phyloP scores from a whole-genome alignment of 1,139 yeast species.

The Suhomyces ambrosiae region DNA sequence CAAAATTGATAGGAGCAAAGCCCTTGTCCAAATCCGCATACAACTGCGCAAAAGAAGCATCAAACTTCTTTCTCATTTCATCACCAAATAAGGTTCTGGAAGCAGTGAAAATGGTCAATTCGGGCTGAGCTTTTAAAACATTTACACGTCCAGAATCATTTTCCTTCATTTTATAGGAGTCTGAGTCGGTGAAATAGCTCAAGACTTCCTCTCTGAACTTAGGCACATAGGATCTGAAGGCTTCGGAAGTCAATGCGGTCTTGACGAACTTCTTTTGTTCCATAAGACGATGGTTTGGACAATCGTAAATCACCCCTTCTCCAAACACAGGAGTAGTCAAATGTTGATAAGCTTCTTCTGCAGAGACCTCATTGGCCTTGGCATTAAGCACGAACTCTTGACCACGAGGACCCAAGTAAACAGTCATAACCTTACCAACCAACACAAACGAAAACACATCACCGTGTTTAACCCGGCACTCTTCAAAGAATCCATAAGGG shows the following conservation, averaged over 20 bases:
- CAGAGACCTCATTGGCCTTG: constrained; percentile 84
- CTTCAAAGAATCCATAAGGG: constrained; percentile 86
- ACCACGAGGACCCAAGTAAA: constrained; percentile 94
- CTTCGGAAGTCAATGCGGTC: constrained; percentile 81
- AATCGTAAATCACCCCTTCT: constrained; percentile 94
- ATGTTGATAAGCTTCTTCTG: constrained; percentile 94
- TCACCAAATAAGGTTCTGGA: constrained; percentile 89
- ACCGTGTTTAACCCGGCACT: constrained; percentile 79
- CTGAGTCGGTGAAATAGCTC: constrained; percentile 58
- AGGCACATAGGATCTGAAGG: constrained; percentile 86
- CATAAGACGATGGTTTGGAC: constrained; percentile 92
- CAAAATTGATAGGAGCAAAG: constrained; percentile 93
- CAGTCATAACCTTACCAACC: constrained; percentile 92
- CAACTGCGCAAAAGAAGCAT: constrained; percentile 78
- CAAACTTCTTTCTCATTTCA: constrained; percentile 83
- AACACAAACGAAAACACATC: constrained; percentile 88
- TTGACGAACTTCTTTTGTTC: constrained; percentile 98
- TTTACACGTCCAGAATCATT: constrained; percentile 57
- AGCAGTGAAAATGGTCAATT: constrained; percentile 94
- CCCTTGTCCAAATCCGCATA: constrained; percentile 95
- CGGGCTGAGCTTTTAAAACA: constrained; percentile 87
- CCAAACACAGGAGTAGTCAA: constrained; percentile 98
- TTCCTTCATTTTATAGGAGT: constrained; percentile 43
- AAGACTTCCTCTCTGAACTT: constrained; percentile 76
- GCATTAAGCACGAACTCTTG: constrained; percentile 96